Conservation (phyloP, 176 grass and related monocot species). For the Aegilops tauschii region DNA sequence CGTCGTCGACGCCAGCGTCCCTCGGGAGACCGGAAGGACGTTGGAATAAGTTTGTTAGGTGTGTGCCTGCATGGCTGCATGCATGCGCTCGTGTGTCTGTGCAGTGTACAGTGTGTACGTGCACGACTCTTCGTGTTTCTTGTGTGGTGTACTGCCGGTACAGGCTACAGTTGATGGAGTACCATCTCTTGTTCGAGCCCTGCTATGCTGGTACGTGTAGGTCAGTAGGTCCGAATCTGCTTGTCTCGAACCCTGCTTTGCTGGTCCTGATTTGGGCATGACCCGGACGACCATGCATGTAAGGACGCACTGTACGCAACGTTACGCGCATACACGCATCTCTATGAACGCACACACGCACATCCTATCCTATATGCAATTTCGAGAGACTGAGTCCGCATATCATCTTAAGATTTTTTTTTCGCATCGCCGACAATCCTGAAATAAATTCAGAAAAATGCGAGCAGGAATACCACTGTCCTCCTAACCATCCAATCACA, state of each 20-base stretch:
- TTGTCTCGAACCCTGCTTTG: not conserved
- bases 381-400: no score
- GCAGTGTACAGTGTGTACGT: not conserved
- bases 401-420: no score
- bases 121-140: not conserved
- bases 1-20: not conserved
- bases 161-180: not conserved
- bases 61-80: not conserved
- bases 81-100: not conserved
- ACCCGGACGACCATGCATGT: not conserved
- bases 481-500: no score
- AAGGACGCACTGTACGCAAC: not conserved
- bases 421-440: no score
- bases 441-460: no score
- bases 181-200: not conserved
- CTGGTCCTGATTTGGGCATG: constrained; percentile 32
- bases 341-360: no score
- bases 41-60: not conserved
- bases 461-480: accelerated
- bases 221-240: not conserved
- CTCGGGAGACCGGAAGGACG: not conserved
- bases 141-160: not conserved
- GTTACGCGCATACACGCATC: no score
- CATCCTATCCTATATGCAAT: no score
- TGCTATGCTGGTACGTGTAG: not conserved